Evolutionary conservation across 805 yeast genomes (phyloP).

Genomic region (Myxozyma udenii): DNA sequence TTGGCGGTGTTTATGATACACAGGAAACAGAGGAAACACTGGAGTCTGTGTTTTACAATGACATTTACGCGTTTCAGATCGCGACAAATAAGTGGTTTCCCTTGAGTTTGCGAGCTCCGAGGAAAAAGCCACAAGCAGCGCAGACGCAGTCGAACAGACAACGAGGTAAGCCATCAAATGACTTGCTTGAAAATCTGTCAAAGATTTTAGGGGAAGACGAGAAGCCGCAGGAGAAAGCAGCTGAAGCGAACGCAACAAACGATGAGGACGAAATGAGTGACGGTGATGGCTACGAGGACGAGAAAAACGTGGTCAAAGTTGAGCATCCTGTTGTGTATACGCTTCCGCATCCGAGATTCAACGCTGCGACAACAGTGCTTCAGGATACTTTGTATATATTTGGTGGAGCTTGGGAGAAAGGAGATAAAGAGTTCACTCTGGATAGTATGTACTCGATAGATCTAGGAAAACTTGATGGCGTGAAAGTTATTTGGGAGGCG

Average conservation of each 20-base stretch:
- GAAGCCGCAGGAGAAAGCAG: slow-evolving; percentile 6
- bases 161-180: slow-evolving; percentile 70
- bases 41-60: slow-evolving; percentile 79
- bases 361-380: slow-evolving; percentile 77
- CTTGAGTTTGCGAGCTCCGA: slow-evolving; percentile 58
- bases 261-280: slow-evolving; percentile 36
- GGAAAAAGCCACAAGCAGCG: slow-evolving; percentile 46
- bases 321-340: slow-evolving; percentile 54
- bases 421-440: slow-evolving; percentile 78
- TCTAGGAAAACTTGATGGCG: slow-evolving; percentile 81
- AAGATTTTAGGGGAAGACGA: slow-evolving; percentile 36
- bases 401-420: slow-evolving; percentile 88
- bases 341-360: slow-evolving; percentile 86
- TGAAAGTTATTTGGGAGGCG: slow-evolving; percentile 87
- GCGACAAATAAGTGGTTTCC: slow-evolving; percentile 89
- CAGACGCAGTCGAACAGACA: slow-evolving; percentile 36
- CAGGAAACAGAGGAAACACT: slow-evolving; percentile 93
- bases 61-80: slow-evolving; percentile 73
- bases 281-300: slow-evolving; percentile 39
- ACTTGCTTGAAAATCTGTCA: slow-evolving; percentile 71
- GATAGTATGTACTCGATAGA: slow-evolving; percentile 87
- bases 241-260: slow-evolving; percentile 20
- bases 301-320: slow-evolving; percentile 41
- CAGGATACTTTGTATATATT: slow-evolving; percentile 80
- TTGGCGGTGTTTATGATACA: slow-evolving; percentile 93